phyloP scores from a whole-genome alignment of 345 rosid species.

The Citrus australasica region DNA sequence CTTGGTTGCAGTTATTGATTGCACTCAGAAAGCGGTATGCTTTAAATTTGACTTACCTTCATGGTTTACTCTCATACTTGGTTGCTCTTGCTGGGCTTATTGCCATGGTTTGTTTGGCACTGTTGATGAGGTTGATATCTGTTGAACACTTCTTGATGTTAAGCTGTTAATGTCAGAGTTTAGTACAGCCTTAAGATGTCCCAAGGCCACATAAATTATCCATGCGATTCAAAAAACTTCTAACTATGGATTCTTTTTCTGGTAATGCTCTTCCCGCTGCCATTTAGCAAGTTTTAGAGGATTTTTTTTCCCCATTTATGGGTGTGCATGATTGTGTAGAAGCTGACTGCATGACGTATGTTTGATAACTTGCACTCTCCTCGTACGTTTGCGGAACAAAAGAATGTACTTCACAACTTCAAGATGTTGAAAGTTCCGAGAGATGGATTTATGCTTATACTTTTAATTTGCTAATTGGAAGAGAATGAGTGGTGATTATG shows the following conservation, averaged over 20 bases:
- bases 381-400: neutral
- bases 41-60: slow-evolving; percentile 5
- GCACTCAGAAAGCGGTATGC: slow-evolving; percentile 81
- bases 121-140: neutral
- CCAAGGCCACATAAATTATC: neutral
- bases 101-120: neutral
- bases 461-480: neutral
- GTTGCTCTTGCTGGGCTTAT: neutral
- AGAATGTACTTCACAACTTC: neutral
- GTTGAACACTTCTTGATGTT: neutral
- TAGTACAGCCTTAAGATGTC: neutral
- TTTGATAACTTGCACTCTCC: neutral
- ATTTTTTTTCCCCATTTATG: neutral
- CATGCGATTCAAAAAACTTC: neutral
- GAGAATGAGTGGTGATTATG: neutral
- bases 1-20: slow-evolving; percentile 59
- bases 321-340: neutral
- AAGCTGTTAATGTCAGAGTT: neutral
- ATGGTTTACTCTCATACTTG: neutral
- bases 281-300: neutral
- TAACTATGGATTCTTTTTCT: neutral
- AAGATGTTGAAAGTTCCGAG: neutral
- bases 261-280: neutral
- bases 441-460: neutral
- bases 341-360: neutral